Conservation (phyloP, 306 rosid species). For the Begonia peltatifolia region DNA sequence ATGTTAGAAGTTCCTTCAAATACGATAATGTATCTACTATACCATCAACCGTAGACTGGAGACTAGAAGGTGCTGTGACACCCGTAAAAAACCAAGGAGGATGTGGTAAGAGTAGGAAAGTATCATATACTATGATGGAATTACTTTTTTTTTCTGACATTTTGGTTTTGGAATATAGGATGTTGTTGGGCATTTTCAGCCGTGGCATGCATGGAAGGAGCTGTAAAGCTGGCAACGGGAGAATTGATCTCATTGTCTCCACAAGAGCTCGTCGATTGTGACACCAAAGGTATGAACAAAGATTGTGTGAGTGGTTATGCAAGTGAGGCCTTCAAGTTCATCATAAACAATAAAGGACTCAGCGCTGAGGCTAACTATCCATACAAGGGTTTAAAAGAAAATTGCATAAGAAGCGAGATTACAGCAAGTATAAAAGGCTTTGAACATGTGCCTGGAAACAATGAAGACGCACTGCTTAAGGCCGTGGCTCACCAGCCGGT, state of each 20-base stretch:
- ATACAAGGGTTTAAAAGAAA: not conserved
- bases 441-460: conserved; percentile 2
- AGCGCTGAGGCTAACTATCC: conserved; percentile 2
- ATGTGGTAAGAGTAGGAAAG: conserved; percentile 15
- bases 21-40: conserved; percentile 4
- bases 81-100: conserved; percentile 15
- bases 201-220: conserved; percentile 25
- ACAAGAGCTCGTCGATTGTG: conserved; percentile 18
- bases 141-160: not conserved
- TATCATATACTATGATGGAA: not conserved
- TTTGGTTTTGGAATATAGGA: conserved; percentile 11
- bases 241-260: conserved; percentile 25
- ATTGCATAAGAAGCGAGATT: not conserved
- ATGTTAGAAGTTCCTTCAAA: not conserved
- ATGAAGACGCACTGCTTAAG: not conserved
- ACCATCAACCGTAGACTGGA: conserved; percentile 16
- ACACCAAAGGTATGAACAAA: not conserved
- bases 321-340: conserved; percentile 6
- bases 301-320: conserved; percentile 4
- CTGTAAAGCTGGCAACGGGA: conserved; percentile 23
- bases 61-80: conserved; percentile 32
- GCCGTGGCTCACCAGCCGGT: conserved; percentile 10
- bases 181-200: conserved; percentile 49
- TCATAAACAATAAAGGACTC: not conserved
- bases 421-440: not conserved